Percentiles rank a stretch among this genome's conserved stretches.
These are phyloP conservation scores for Apiotrichum gamsii DNA, from an alignment of 1,284 basidiomycete genomes.

Conservation along the genomic window DNA sequence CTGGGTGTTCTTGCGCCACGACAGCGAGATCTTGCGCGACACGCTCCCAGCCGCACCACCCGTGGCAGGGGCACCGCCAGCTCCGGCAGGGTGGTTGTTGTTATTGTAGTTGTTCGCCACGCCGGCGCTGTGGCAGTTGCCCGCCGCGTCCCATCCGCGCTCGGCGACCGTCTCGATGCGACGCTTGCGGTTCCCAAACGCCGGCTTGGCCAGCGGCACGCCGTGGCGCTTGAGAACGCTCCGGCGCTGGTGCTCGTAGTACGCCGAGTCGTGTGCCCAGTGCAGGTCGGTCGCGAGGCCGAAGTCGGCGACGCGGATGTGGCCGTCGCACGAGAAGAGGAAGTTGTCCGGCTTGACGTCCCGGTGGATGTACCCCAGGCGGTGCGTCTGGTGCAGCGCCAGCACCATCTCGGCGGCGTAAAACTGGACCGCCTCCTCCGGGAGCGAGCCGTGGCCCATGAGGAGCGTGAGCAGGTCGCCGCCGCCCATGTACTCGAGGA, in stretches of 20 bases:
- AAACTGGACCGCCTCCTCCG: slow-evolving; percentile 88
- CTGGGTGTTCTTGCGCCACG: slow-evolving; percentile 55
- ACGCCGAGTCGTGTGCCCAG: slow-evolving; percentile 78
- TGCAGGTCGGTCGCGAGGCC: slow-evolving; percentile 68
- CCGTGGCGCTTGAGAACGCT: slow-evolving; percentile 87
- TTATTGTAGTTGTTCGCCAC: no score
- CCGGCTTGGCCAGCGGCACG: slow-evolving; percentile 60
- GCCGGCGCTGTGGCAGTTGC: no score
- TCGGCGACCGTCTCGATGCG: no score
- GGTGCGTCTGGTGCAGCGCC: slow-evolving; percentile 90
- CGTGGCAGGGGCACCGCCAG: slow-evolving; percentile 58
- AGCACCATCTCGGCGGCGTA: slow-evolving; percentile 98
- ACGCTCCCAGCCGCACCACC: no score
- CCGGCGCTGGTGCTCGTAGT: slow-evolving; percentile 89
- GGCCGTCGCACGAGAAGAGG: slow-evolving; percentile 83
- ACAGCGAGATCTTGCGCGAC: slow-evolving; percentile 27
- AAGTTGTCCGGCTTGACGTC: slow-evolving; percentile 98
- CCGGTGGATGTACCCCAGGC: slow-evolving; percentile 90
- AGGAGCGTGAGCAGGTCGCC: slow-evolving; percentile 92
- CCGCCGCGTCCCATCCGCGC: no score
- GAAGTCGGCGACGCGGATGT: slow-evolving; percentile 92
- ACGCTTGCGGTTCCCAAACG: slow-evolving; percentile 14
- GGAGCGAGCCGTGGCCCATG: slow-evolving; percentile 88
- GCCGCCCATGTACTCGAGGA: slow-evolving; percentile 90
- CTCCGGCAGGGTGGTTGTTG: slow-evolving; percentile 49